Base-by-base conservation (phyloP, 139 green algal genomes). In the Chlorella sp. region DNA sequence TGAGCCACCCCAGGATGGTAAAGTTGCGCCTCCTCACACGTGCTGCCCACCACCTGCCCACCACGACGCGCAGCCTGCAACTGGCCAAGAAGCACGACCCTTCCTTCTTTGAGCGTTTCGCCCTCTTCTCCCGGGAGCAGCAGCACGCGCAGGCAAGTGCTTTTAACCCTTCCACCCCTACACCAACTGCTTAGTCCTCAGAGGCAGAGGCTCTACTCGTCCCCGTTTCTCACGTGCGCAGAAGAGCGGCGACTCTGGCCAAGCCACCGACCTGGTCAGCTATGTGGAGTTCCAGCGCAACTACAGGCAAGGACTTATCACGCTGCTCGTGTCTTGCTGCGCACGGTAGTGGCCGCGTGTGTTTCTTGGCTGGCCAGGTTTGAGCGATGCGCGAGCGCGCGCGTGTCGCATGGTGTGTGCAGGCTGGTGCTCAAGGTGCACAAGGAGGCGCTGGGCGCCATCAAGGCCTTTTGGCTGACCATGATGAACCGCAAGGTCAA, bases 241-340 rank as follows among this genome's bases (percentile, higher is more conserved):
- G n/a, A n/a, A n/a, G n/a, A n/a, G n/a, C n/a, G n/a, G n/a, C n/a
- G n/a, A n/a, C n/a, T n/a, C n/a, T n/a, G n/a, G n/a, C n/a, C n/a
- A n/a, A n/a, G n/a, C n/a, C n/a, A n/a, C 32, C 17, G 83, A 88
- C 72, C 75, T 88, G 49, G 80, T 88, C 23, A 76, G 76, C 6
- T 88, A 88, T 31, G 77, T 83, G n/a, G 77, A 83, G 73, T 77
- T 75, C 59, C 72, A 83, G 35, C 72, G 72, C 20, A 74, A 75
- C 63, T 76, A 83, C 77, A 77, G 65, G 76, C 77, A 27, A 55
- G 42, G 42, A 55, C 10, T 55, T 24, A 55, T 24, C 17, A 55
- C 42, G 42, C 17, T 10, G 42, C 10, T 55, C 17, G 42, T 10
- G 42, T 55, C 17, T 17, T 24, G 42, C 17, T 55, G 42, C 17